phyloP scores from a whole-genome alignment of 148 eudicot genomes.

The Rhododendron ovatum region DNA sequence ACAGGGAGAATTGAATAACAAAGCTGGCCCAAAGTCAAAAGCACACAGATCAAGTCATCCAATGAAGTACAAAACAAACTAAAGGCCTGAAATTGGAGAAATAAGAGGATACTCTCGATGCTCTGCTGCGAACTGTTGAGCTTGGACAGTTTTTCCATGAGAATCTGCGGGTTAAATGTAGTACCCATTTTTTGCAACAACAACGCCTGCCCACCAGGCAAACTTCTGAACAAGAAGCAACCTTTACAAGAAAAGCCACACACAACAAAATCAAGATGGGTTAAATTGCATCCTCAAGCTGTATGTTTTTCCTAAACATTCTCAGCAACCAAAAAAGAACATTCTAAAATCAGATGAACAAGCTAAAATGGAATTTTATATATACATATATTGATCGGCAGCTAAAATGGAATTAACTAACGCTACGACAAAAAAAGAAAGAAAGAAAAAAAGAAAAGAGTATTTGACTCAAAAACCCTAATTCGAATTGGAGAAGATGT shows the following conservation, averaged over 20 bases:
- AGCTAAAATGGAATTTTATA: background rate
- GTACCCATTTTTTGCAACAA: constrained; percentile 57
- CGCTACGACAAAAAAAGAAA: background rate
- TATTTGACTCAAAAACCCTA: background rate
- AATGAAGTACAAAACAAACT: background rate
- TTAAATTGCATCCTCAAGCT: background rate
- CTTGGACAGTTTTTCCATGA: constrained; percentile 71
- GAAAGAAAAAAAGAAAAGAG: too few relatives aligned
- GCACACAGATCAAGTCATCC: background rate
- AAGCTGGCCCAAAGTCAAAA: background rate
- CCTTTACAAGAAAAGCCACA: constrained; percentile 14
- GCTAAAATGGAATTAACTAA: background rate
- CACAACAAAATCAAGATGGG: background rate
- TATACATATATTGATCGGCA: too few relatives aligned
- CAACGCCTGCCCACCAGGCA: constrained; percentile 24
- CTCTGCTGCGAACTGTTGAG: constrained; percentile 89
- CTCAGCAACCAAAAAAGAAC: background rate
- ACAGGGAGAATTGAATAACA: background rate
- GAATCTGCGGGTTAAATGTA: constrained; percentile 79
- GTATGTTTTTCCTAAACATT: background rate
- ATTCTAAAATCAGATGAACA: background rate
- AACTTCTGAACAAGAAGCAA: constrained; percentile 12
- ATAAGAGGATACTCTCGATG: constrained; percentile 86
- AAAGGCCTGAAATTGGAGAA: background rate
- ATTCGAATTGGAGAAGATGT: background rate